These are phyloP conservation scores for Penicillium lividum DNA, from an alignment of 495 filamentous ascomycete genomes.

Conservation along the genomic window DNA sequence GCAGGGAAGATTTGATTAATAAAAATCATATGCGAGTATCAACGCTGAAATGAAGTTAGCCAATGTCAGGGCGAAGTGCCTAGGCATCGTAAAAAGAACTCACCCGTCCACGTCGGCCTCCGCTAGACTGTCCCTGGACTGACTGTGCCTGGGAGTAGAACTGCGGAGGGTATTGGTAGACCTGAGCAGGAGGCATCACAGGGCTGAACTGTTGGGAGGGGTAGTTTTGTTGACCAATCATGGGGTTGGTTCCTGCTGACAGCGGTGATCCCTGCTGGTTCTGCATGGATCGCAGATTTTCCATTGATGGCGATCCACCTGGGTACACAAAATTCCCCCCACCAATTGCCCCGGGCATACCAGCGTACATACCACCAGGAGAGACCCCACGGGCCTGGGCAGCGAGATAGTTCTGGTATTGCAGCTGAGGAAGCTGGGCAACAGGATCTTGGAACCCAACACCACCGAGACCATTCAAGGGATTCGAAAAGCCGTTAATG, in stretches of 20 bases:
- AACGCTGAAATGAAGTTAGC: conserved; percentile 29
- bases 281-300: conserved; percentile 45
- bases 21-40: conserved; percentile 30
- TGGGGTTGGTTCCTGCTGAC: conserved; percentile 37
- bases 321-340: conserved; percentile 40
- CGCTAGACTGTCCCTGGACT: conserved; percentile 45
- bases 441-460: conserved; percentile 44
- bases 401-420: conserved; percentile 48
- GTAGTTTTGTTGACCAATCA: conserved; percentile 46
- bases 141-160: conserved; percentile 49
- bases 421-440: conserved; percentile 42
- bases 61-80: neutral
- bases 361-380: conserved; percentile 44
- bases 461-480: conserved; percentile 31
- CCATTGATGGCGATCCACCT: conserved; percentile 39
- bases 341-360: conserved; percentile 29
- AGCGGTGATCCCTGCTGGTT: conserved; percentile 36
- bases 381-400: conserved; percentile 48
- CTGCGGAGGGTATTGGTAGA: conserved; percentile 56
- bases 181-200: conserved; percentile 45
- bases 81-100: conserved; percentile 21
- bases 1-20: conserved; percentile 36
- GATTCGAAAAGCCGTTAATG: conserved; percentile 33
- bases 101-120: conserved; percentile 54
- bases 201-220: conserved; percentile 51